phyloP scores from a whole-genome alignment of 2,329 filamentous ascomycete species.

The Nemania serpens region DNA sequence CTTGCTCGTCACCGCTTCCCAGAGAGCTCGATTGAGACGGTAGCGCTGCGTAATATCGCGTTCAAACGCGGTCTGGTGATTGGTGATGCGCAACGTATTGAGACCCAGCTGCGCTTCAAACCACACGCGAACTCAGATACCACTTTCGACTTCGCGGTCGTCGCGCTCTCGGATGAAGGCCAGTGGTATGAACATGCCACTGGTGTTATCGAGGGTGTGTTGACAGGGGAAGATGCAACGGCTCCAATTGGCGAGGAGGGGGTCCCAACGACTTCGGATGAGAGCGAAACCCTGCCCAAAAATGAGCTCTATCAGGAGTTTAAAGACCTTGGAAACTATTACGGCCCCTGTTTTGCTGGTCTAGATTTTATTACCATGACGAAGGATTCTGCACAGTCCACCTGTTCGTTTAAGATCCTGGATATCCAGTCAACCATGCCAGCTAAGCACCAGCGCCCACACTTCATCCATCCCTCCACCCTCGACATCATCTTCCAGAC shows the following conservation, averaged over 20 bases:
- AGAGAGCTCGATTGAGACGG: slow-evolving; percentile 1
- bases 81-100: slow-evolving; percentile 16
- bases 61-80: slow-evolving; percentile 24
- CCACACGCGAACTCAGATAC: no score
- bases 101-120: slow-evolving; percentile 22
- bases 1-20: no score
- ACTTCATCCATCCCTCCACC: slow-evolving; percentile 26
- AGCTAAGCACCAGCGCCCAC: slow-evolving; percentile 1
- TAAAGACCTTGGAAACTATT: slow-evolving; percentile 11
- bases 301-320: slow-evolving; percentile 16
- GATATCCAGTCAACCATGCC: slow-evolving; percentile 21
- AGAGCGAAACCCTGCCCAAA: no score
- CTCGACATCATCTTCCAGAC: slow-evolving; percentile 27
- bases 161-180: no score
- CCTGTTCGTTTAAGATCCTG: slow-evolving; percentile 4
- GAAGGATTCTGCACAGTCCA: background rate
- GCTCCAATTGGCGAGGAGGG: no score
- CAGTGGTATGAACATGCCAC: no score
- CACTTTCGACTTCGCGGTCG: no score
- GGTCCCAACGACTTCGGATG: no score
- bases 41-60: slow-evolving; percentile 17
- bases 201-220: no score
- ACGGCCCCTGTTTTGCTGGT: slow-evolving; percentile 17
- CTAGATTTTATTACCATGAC: background rate
- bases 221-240: no score